Conservation (phyloP, 331 rosid genomes). For the Malus hybrid region DNA sequence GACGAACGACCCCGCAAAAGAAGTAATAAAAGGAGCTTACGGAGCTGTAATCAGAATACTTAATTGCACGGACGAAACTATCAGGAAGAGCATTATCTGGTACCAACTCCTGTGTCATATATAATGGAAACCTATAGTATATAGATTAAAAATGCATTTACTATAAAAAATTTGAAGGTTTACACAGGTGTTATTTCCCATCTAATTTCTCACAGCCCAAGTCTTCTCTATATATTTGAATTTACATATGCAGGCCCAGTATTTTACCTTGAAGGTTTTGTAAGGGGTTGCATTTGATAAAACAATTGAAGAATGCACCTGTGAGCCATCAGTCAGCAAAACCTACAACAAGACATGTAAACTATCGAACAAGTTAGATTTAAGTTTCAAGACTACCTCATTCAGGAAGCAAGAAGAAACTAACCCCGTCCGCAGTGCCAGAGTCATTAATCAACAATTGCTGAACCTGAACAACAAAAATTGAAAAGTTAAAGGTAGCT, state of each 20-base stretch:
- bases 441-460: conserved; percentile 29
- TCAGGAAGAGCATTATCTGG: conserved; percentile 34
- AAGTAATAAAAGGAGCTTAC: conserved; percentile 15
- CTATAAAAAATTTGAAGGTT: neutral
- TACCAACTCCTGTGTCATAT: conserved; percentile 27
- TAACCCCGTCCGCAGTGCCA: conserved; percentile 39
- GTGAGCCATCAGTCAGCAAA: conserved; percentile 33
- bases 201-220: neutral
- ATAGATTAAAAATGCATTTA: conserved; percentile 4
- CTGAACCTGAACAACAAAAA: conserved; percentile 21
- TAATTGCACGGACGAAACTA: conserved; percentile 30
- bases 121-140: conserved; percentile 1
- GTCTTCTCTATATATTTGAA: neutral
- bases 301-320: conserved; percentile 29
- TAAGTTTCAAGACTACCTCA: neutral
- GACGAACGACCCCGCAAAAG: neutral
- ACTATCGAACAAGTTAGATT: neutral
- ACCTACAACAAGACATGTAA: conserved; percentile 20
- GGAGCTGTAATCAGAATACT: conserved; percentile 36
- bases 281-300: conserved; percentile 49
- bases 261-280: conserved; percentile 35
- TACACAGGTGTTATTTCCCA: neutral
- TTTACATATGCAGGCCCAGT: neutral
- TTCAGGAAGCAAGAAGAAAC: conserved; percentile 14
- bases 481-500: neutral